A percentile compares a stretch with the other conserved stretches of the same genome.
Conservation (phyloP, 805 yeast species). For the Wickerhamomyces silvicola region DNA sequence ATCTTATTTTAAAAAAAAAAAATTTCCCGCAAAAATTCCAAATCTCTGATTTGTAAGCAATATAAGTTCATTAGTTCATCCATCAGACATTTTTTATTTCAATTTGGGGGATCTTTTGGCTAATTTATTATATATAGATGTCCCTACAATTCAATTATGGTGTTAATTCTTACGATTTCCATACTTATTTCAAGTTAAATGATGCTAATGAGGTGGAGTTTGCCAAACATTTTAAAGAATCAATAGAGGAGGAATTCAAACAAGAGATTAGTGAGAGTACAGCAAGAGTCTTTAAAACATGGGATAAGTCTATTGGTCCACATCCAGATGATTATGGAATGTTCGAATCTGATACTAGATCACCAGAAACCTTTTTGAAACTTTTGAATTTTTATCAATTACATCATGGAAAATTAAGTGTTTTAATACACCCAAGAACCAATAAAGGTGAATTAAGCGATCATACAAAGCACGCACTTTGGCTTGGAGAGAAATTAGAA, state of each 20-base stretch:
- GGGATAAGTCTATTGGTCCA: constrained; percentile 49
- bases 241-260: constrained; percentile 35
- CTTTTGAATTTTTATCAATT: constrained; percentile 46
- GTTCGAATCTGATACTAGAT: constrained; percentile 51
- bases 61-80: too few relatives aligned
- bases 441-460: constrained; percentile 35
- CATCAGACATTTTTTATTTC: too few relatives aligned
- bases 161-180: constrained; percentile 44
- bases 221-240: constrained; percentile 33
- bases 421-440: constrained; percentile 47
- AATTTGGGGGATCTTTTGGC: neutral
- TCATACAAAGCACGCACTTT: constrained; percentile 49
- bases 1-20: too few relatives aligned
- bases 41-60: too few relatives aligned
- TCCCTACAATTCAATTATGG: constrained; percentile 15
- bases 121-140: neutral
- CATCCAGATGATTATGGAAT: constrained; percentile 43
- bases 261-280: constrained; percentile 32
- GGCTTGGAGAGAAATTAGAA: constrained; percentile 44
- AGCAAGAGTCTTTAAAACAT: constrained; percentile 37
- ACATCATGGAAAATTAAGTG: constrained; percentile 46
- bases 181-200: constrained; percentile 39
- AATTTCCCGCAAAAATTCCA: too few relatives aligned
- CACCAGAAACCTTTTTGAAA: constrained; percentile 37
- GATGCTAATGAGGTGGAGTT: constrained; percentile 23